Conservation (phyloP, 495 filamentous ascomycete genomes). For the Penicillium goetzii region DNA sequence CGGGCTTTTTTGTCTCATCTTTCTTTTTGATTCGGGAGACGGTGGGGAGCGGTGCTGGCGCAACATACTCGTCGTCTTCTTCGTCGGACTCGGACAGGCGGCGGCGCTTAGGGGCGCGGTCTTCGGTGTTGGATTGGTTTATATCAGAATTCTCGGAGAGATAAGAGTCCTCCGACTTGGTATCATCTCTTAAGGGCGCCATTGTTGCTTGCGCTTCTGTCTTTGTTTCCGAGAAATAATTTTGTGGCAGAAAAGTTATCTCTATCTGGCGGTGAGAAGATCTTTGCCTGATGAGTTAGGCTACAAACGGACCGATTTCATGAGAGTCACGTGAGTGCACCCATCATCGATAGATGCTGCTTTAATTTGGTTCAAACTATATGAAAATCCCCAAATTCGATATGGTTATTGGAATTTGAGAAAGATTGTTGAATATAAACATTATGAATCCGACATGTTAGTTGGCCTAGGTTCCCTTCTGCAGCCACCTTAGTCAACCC, state of each 20-base stretch:
- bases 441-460: not conserved
- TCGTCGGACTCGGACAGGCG: constrained; percentile 48
- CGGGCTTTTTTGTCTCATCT: constrained; percentile 31
- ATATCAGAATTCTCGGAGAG: constrained; percentile 30
- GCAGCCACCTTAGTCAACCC: constrained; percentile 12
- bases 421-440: not conserved
- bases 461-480: not conserved
- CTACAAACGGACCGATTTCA: too few species aligned
- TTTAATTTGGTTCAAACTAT: not conserved
- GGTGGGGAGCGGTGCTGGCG: constrained; percentile 46
- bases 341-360: not conserved
- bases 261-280: constrained; percentile 30
- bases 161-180: constrained; percentile 31
- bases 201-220: constrained; percentile 33
- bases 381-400: too few species aligned
- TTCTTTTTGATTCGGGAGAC: constrained; percentile 54
- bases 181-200: constrained; percentile 38
- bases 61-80: constrained; percentile 43
- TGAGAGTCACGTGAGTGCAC: too few species aligned
- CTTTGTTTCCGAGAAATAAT: constrained; percentile 36
- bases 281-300: constrained; percentile 12
- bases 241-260: constrained; percentile 49
- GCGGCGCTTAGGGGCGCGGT: constrained; percentile 46
- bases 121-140: constrained; percentile 31
- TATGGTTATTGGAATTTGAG: too few species aligned